These are phyloP conservation scores for Tuber umbilicatum DNA, from an alignment of 495 filamentous ascomycete genomes.

Conservation along the genomic window DNA sequence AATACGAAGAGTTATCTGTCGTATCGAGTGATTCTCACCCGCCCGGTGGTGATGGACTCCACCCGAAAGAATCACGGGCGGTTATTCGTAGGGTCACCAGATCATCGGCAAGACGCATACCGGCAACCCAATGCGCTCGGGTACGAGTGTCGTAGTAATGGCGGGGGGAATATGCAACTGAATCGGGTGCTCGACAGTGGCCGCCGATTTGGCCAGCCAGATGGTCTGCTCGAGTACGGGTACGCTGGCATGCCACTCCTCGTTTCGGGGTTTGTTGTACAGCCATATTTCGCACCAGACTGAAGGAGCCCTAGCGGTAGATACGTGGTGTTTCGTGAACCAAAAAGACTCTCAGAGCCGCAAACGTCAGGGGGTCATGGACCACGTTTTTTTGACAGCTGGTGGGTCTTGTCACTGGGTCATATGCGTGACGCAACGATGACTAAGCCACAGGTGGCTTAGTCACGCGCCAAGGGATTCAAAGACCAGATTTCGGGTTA, in stretches of 20 bases:
- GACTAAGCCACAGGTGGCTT: conserved; percentile 12
- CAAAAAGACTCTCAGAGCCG: background rate
- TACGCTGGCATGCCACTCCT: background rate
- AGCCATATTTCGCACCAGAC: background rate
- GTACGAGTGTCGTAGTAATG: too few species aligned
- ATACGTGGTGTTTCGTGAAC: conserved; percentile 4
- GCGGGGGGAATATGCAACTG: background rate
- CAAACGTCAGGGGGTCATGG: background rate
- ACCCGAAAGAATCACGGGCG: background rate
- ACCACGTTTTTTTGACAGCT: conserved; percentile 1
- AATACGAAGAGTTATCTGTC: background rate
- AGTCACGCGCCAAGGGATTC: conserved; percentile 19
- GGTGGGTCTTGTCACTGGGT: conserved; percentile 2
- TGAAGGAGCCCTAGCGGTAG: background rate
- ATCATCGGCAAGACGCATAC: background rate
- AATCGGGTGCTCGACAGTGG: background rate
- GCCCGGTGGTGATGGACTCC: background rate
- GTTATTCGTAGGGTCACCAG: background rate
- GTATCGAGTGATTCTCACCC: background rate
- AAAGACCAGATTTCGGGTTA: conserved; percentile 33
- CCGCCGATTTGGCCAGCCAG: background rate
- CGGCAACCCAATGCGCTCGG: background rate
- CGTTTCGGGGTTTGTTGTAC: background rate
- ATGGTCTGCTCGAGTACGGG: background rate
- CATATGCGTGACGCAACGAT: conserved; percentile 19